Percentiles rank a stretch among this genome's conserved stretches.
phyloP scores from a whole-genome alignment of 768 basidiomycete species.

The Cystofilobasidium ferigula region DNA sequence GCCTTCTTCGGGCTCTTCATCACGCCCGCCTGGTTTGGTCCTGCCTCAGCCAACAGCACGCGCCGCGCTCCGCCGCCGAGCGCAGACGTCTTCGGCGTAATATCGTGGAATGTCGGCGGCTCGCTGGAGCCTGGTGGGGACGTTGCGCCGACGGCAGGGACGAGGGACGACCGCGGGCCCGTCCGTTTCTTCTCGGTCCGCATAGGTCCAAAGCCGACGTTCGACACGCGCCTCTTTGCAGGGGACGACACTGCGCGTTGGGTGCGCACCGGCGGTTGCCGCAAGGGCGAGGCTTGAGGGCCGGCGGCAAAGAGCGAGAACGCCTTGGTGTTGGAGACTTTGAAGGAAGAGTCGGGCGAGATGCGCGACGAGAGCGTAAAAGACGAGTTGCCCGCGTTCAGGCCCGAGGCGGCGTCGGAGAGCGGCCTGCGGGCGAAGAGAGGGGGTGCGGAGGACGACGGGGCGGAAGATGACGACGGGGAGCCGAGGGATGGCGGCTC shows the following conservation, averaged over 20 bases:
- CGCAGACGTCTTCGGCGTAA: neutral
- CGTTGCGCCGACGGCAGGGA: conserved; percentile 6
- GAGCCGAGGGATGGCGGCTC: neutral
- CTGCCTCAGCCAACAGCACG: conserved; percentile 6
- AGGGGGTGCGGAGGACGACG: neutral
- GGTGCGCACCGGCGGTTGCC: neutral
- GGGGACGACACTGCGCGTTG: conserved; percentile 14
- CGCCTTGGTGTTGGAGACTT: neutral
- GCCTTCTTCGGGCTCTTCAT: conserved; percentile 10
- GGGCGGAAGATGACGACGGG: neutral
- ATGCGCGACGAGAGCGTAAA: neutral
- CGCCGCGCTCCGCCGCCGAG: conserved; percentile 21
- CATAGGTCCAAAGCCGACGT: conserved; percentile 16
- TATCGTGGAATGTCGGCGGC: neutral
- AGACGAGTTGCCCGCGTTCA: conserved; percentile 10
- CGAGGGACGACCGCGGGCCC: conserved; percentile 9
- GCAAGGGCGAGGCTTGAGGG: neutral
- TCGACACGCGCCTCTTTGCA: conserved; percentile 12
- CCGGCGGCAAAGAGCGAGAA: conserved; percentile 20
- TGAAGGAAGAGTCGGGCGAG: conserved; percentile 3
- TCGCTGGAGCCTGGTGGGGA: neutral
- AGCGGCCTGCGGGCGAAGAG: neutral
- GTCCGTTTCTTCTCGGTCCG: conserved; percentile 14
- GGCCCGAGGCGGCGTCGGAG: neutral
- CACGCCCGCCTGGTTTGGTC: neutral